Evolutionary conservation across 495 filamentous ascomycete genomes (phyloP).

Genomic region (Xylaria intraflava): DNA sequence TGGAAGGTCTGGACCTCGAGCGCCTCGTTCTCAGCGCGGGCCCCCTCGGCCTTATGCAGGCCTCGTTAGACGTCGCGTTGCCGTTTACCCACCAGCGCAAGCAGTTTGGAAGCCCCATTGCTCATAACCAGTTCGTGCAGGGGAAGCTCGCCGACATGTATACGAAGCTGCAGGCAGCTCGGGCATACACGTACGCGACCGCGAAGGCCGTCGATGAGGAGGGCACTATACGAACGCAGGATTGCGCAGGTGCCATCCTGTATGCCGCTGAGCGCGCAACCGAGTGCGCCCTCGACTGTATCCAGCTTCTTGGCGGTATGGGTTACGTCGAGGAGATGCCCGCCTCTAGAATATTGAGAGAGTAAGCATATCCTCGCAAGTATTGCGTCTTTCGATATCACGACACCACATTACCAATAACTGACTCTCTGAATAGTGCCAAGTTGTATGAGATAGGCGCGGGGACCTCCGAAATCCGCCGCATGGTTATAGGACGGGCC

Average conservation of each 20-base stretch:
- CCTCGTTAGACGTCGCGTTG: slow-evolving; percentile 75
- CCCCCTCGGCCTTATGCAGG: slow-evolving; percentile 92
- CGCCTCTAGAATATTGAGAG: slow-evolving; percentile 75
- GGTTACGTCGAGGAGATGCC: slow-evolving; percentile 95
- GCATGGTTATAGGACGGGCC: slow-evolving; percentile 89
- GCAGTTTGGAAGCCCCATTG: slow-evolving; percentile 84
- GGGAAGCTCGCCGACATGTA: slow-evolving; percentile 97
- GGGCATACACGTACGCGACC: slow-evolving; percentile 72
- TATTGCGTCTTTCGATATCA: neutral
- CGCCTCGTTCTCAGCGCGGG: slow-evolving; percentile 88
- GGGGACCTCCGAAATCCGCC: slow-evolving; percentile 86
- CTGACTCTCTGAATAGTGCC: slow-evolving; percentile 26
- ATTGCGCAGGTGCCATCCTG: slow-evolving; percentile 90
- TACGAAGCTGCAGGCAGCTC: slow-evolving; percentile 76
- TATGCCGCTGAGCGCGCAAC: slow-evolving; percentile 93
- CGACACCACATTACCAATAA: slow-evolving; percentile 4
- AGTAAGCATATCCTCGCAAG: slow-evolving; percentile 37
- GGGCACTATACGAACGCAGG: slow-evolving; percentile 69
- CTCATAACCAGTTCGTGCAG: slow-evolving; percentile 89
- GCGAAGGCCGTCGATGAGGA: slow-evolving; percentile 69
- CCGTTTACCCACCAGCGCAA: slow-evolving; percentile 85
- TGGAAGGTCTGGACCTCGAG: slow-evolving; percentile 95
- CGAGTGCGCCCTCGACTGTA: slow-evolving; percentile 80
- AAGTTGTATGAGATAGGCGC: slow-evolving; percentile 95
- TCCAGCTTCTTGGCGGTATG: slow-evolving; percentile 91